Evolutionary conservation across 352 stramenopile species (phyloP).

Genomic region (Saprolegnia diclina): DNA sequence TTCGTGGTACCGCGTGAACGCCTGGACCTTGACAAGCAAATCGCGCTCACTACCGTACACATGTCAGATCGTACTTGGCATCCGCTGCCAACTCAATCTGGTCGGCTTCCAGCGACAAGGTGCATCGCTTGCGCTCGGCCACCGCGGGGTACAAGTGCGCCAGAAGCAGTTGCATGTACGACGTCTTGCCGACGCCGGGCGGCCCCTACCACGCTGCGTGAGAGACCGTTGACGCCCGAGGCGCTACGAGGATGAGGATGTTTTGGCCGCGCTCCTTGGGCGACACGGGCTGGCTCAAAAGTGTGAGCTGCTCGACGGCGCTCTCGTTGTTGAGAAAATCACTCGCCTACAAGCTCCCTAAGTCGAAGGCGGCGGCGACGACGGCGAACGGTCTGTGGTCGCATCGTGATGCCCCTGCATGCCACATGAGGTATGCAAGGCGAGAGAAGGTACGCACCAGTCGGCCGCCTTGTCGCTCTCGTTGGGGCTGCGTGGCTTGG

Average conservation of each 20-base stretch:
- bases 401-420: constrained; percentile 17
- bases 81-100: constrained; percentile 31
- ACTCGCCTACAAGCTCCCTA: constrained; percentile 21
- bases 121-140: constrained; percentile 29
- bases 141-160: constrained; percentile 29
- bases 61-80: background rate
- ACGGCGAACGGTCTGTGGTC: constrained; percentile 35
- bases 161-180: constrained; percentile 44
- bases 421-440: background rate
- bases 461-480: constrained; percentile 29
- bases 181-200: constrained; percentile 39
- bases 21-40: constrained; percentile 38
- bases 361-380: background rate
- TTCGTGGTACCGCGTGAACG: constrained; percentile 31
- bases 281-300: constrained; percentile 23
- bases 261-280: constrained; percentile 35
- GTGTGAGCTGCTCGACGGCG: constrained; percentile 33
- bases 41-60: constrained; percentile 36
- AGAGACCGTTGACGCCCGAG: background rate
- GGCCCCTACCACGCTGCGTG: background rate
- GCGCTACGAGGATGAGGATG: constrained; percentile 56
- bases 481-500: constrained; percentile 45
- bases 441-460: constrained; percentile 33
- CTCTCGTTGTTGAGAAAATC: constrained; percentile 46
- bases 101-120: constrained; percentile 41